Evolutionary conservation across 225 moss, liverwort and hornwort species (phyloP), one percentile per base, ranked within the genome.

Genomic region (Climacium dendroides): DNA sequence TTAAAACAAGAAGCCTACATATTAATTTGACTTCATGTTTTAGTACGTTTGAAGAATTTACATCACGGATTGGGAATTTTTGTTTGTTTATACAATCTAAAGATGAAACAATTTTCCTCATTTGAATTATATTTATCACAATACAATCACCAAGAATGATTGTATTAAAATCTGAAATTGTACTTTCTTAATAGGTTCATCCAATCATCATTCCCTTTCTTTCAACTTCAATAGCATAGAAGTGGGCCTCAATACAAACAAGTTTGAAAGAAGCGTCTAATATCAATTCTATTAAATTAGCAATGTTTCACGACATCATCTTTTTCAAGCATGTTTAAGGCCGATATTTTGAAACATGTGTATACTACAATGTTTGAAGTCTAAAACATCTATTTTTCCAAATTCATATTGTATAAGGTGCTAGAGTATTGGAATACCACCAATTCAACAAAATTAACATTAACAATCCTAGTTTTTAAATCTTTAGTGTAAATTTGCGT

Each of bases 71-170:
- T 6, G 2, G 26, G 0, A 72, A 3, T 45, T 29, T 41, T 72
- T 6, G 29, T 72, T 29, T 47, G 11, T 18, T 6, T 47, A 18
- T 3, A 30, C 4, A 30, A 30, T 73, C 7, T 7, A 47, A 47
- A 30, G 11, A 30, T 18, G 7, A 47, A 73, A 30, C 11, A 47
- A 45, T 30, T 73, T 29, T 47, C 17, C 30, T 47, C 30, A 47
- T 18, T 29, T 18, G 19, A 30, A 11, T 30, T 73, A 43, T 0
- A 29, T 11, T 11, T 30, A 30, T 0, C 0, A 18, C 10, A 11
- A 73, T 47, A 29, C 11, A 0, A 45, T 72, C 10, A 29, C 29
- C 0, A 3, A 30, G 19, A 47, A 73, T 30, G 6, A 41, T 30
- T 11, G 19, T 7, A 11, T 30, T 73, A 4, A 45, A 28, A 29